Conservation (phyloP, 1,139 yeast genomes). For the Nadsonia commutata region DNA sequence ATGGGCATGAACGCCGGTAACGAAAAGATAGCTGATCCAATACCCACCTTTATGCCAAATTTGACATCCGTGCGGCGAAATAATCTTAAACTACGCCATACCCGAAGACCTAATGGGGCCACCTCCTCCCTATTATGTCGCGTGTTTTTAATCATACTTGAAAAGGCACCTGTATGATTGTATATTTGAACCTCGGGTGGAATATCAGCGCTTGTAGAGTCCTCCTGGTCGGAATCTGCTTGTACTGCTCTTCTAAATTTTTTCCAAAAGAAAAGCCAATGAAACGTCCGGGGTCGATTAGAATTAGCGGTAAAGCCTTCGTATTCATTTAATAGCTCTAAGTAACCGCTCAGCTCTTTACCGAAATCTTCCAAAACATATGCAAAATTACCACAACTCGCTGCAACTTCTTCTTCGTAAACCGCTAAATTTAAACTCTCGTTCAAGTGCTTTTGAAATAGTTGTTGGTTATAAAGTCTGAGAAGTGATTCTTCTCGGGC, state of each 20-base stretch:
- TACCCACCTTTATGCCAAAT: conserved; percentile 65
- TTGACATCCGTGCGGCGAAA: conserved; percentile 54
- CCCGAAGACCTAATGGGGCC: conserved; percentile 7
- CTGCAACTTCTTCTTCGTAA: conserved; percentile 69
- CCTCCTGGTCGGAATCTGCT: background rate
- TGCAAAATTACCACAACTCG: conserved; percentile 71
- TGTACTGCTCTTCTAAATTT: background rate
- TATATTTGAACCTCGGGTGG: background rate
- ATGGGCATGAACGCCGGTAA: conserved; percentile 50
- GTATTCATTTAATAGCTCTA: conserved; percentile 34
- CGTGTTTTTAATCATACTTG: background rate
- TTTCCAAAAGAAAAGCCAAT: conserved; percentile 41
- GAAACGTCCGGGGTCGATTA: conserved; percentile 26
- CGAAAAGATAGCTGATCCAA: conserved; percentile 58
- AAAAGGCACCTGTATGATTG: background rate
- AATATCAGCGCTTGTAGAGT: background rate
- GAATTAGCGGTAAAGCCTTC: conserved; percentile 13
- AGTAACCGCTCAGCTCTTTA: conserved; percentile 36
- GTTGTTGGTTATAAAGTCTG: conserved; percentile 42
- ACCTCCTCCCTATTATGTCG: background rate
- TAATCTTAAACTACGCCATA: conserved; percentile 32
- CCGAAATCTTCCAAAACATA: conserved; percentile 51
- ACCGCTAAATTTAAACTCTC: conserved; percentile 23
- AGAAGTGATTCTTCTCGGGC: conserved; percentile 46
- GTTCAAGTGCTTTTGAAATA: conserved; percentile 26